Evolutionary conservation across 257 asterid species (phyloP).

Genomic region (Nicotiana sylvestris): DNA sequence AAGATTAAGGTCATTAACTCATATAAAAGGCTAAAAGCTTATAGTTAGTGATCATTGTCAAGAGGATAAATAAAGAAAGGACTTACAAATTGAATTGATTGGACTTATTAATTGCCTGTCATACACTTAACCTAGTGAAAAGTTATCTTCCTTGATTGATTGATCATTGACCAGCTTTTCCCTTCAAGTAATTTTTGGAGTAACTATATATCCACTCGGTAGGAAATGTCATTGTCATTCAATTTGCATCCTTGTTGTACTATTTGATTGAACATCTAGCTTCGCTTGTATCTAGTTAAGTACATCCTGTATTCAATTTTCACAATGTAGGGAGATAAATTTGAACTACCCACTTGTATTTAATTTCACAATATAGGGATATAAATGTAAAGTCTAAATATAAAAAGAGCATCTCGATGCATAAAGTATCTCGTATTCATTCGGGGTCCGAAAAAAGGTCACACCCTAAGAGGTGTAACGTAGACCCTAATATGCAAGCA

Average conservation of each 20-base stretch:
- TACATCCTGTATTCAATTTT: background rate
- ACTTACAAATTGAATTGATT: conserved; percentile 16
- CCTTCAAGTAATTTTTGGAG: background rate
- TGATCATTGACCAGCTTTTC: conserved; percentile 14
- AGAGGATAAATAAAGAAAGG: background rate
- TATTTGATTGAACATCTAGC: background rate
- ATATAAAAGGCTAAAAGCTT: background rate
- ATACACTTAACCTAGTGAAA: background rate
- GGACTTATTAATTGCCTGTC: conserved; percentile 12
- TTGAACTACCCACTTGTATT: too few species aligned
- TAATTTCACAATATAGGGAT: too few species aligned
- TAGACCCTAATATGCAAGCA: too few species aligned
- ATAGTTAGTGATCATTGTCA: background rate
- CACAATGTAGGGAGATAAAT: too few species aligned
- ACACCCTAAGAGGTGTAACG: too few species aligned
- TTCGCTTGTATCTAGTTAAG: background rate
- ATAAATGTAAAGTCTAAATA: too few species aligned
- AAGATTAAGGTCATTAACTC: background rate
- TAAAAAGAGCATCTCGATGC: rapidly evolving
- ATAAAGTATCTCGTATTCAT: too few species aligned
- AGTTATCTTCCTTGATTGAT: background rate
- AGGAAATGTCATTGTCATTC: background rate
- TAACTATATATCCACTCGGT: background rate
- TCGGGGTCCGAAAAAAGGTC: too few species aligned
- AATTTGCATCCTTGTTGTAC: background rate